Conservation (phyloP, 2,329 filamentous ascomycete genomes). For the Emergomyces orientalis region DNA sequence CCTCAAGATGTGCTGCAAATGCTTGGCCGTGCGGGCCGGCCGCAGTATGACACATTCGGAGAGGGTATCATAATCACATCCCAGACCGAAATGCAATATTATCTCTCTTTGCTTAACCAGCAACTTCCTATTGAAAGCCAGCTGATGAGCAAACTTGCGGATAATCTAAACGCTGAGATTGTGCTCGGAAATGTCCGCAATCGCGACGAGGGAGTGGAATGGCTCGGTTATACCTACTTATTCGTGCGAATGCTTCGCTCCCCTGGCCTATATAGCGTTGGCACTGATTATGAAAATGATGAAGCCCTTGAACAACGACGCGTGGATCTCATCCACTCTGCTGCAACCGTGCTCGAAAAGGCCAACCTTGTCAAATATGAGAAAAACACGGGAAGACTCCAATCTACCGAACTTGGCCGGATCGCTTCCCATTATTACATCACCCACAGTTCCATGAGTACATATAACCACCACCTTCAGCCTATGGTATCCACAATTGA, state of each 20-base stretch:
- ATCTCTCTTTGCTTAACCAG: slow-evolving; percentile 90
- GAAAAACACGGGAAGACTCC: slow-evolving; percentile 78
- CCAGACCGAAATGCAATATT: slow-evolving; percentile 91
- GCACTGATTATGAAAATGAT: slow-evolving; percentile 89
- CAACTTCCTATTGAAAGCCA: slow-evolving; percentile 97
- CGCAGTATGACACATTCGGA: slow-evolving; percentile 94
- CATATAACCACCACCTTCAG: slow-evolving; percentile 91
- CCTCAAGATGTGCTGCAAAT: slow-evolving; percentile 97
- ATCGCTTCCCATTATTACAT: slow-evolving; percentile 99
- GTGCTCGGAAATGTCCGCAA: slow-evolving; percentile 87
- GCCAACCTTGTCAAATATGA: slow-evolving; percentile 91
- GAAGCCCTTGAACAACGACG: slow-evolving; percentile 88
- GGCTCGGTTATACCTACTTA: slow-evolving; percentile 96
- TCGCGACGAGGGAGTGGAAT: slow-evolving; percentile 95
- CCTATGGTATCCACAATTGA: slow-evolving; percentile 89
- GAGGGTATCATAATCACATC: slow-evolving; percentile 98
- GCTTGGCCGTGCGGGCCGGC: slow-evolving; percentile 91
- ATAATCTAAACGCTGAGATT: slow-evolving; percentile 93
- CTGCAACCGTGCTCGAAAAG: slow-evolving; percentile 75
- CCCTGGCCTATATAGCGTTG: slow-evolving; percentile 89
- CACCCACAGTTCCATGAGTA: slow-evolving; percentile 89
- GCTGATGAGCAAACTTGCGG: slow-evolving; percentile 81
- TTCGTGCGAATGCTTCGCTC: slow-evolving; percentile 97
- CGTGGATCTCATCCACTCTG: slow-evolving; percentile 94
- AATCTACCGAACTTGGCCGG: slow-evolving; percentile 85